A percentile compares a stretch with the other conserved stretches of the same genome.
Conservation (phyloP, 2,329 filamentous ascomycete species). For the Apiospora arundinis region DNA sequence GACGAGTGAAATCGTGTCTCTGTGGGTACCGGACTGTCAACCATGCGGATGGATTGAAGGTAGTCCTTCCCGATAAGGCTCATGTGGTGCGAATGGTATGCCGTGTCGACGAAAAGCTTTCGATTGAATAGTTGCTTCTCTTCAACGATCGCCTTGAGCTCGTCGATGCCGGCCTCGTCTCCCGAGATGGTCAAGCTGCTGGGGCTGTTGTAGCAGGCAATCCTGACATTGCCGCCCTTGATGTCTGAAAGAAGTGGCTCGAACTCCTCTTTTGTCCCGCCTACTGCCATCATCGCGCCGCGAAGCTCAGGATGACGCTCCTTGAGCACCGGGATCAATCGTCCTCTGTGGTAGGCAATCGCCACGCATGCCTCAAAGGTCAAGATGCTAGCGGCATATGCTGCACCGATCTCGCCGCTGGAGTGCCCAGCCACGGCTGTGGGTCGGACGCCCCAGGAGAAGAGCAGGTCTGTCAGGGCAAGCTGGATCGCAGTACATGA, state of each 20-base stretch:
- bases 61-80: conserved; percentile 35
- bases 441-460: conserved; percentile 36
- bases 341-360: conserved; percentile 45
- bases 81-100: conserved; percentile 37
- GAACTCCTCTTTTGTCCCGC: conserved; percentile 49
- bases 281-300: conserved; percentile 62
- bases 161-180: conserved; percentile 32
- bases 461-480: conserved; percentile 45
- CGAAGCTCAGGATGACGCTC: conserved; percentile 44
- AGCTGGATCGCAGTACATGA: conserved; percentile 50
- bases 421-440: conserved; percentile 37
- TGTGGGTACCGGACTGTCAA: conserved; percentile 39
- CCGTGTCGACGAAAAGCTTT: conserved; percentile 35
- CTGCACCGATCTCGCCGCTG: conserved; percentile 49
- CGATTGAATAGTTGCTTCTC: conserved; percentile 32
- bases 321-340: conserved; percentile 47
- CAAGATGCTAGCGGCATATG: conserved; percentile 53
- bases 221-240: conserved; percentile 34
- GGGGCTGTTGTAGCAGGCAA: conserved; percentile 36
- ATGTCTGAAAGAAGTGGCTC: conserved; percentile 46
- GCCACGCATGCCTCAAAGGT: conserved; percentile 33
- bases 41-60: conserved; percentile 25
- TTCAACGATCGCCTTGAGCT: conserved; percentile 30
- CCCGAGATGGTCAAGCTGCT: conserved; percentile 34
- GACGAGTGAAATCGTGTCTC: conserved; percentile 35